Conservation (phyloP, 768 basidiomycete genomes). For the Tubosaeta brunneosetosa region DNA sequence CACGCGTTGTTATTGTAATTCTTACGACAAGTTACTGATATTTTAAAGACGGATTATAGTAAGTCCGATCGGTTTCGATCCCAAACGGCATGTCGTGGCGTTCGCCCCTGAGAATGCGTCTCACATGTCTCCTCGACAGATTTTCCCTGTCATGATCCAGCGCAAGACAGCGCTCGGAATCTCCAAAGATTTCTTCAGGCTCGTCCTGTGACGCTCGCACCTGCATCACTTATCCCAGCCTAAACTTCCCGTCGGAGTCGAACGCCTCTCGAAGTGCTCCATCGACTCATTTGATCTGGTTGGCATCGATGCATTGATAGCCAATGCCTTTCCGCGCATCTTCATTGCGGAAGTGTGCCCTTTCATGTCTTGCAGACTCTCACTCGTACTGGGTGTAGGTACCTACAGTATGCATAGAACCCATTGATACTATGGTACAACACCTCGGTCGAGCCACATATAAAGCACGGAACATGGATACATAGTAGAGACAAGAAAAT, state of each 20-base stretch:
- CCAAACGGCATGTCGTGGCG: conserved; percentile 57
- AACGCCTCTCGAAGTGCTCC: conserved; percentile 74
- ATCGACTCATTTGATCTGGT: conserved; percentile 95
- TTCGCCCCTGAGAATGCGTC: conserved; percentile 66
- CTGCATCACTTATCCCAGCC: too few species aligned
- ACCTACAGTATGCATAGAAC: conserved; percentile 85
- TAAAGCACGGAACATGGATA: too few species aligned
- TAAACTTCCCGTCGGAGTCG: conserved; percentile 68
- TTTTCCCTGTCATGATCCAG: conserved; percentile 85
- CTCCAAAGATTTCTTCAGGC: conserved; percentile 73
- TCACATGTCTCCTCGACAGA: conserved; percentile 84
- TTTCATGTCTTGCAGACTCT: neutral
- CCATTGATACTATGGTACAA: conserved; percentile 94
- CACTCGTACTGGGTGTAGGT: conserved; percentile 59
- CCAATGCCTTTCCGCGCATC: conserved; percentile 90
- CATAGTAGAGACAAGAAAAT: too few species aligned
- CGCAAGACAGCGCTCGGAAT: conserved; percentile 83
- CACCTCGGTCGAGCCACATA: conserved; percentile 84
- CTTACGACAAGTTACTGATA: too few species aligned
- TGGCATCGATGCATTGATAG: conserved; percentile 93
- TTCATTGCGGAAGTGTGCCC: conserved; percentile 84
- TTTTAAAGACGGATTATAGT: too few species aligned
- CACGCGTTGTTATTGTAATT: too few species aligned
- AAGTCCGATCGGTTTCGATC: conserved; percentile 31
- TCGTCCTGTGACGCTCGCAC: too few species aligned